These are phyloP conservation scores for Taphrina sp. DNA, from an alignment of 1,139 yeast genomes.

Conservation along the genomic window DNA sequence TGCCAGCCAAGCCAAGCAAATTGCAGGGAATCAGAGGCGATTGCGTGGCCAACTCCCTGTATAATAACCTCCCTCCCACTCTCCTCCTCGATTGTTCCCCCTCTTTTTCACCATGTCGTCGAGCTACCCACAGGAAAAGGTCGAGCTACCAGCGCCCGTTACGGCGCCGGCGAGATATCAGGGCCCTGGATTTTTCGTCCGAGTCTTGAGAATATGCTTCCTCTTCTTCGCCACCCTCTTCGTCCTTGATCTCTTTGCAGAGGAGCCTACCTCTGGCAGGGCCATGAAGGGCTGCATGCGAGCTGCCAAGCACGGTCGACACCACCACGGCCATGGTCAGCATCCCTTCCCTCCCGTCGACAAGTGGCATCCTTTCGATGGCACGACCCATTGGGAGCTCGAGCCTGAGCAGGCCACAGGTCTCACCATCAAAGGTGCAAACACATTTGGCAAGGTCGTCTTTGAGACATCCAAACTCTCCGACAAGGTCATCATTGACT, in stretches of 20 bases:
- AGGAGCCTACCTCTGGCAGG: conserved; percentile 1
- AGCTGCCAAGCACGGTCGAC: not conserved
- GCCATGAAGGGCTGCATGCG: conserved; percentile 10
- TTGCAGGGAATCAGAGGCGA: too few species aligned
- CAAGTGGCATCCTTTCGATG: conserved; percentile 25
- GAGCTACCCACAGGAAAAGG: conserved; percentile 25
- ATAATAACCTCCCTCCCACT: too few species aligned
- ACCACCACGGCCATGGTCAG: conserved; percentile 8
- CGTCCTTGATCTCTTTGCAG: conserved; percentile 12
- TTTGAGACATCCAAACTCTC: conserved; percentile 30
- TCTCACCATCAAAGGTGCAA: conserved; percentile 27
- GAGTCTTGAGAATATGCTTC: conserved; percentile 2
- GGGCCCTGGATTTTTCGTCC: conserved; percentile 10
- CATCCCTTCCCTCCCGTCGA: conserved; percentile 17
- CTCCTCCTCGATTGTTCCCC: too few species aligned
- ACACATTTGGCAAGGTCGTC: conserved; percentile 18
- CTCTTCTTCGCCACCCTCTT: conserved; percentile 18
- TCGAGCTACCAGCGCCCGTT: conserved; percentile 19
- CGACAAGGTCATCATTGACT: conserved; percentile 26
- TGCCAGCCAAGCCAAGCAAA: too few species aligned
- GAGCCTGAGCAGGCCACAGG: conserved; percentile 23
- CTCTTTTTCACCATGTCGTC: not conserved
- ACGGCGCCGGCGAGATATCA: conserved; percentile 5
- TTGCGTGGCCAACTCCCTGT: too few species aligned
- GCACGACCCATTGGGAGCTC: conserved; percentile 19